Evolutionary conservation across 2,329 filamentous ascomycete genomes (phyloP).

Genomic region (Curvularia sp.): DNA sequence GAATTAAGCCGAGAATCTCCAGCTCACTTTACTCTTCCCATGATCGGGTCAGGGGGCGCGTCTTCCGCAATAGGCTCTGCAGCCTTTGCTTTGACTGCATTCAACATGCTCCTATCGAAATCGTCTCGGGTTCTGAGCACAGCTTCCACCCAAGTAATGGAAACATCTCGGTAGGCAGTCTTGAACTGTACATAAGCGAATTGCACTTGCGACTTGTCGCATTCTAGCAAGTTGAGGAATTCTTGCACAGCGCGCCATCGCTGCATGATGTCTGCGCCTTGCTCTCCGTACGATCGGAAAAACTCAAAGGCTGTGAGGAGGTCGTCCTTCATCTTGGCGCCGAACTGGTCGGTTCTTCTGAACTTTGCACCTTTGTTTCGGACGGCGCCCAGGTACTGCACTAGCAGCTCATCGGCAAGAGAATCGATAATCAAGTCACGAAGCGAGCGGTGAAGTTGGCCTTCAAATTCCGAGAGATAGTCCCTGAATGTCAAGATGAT

Average conservation of each 20-base stretch:
- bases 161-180: slow-evolving; percentile 87
- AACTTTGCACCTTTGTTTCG: slow-evolving; percentile 92
- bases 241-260: slow-evolving; percentile 91
- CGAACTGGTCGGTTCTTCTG: slow-evolving; percentile 82
- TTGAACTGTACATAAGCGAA: slow-evolving; percentile 86
- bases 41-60: slow-evolving; percentile 80
- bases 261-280: slow-evolving; percentile 74
- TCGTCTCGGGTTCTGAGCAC: slow-evolving; percentile 87
- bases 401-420: slow-evolving; percentile 87
- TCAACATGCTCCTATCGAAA: slow-evolving; percentile 90
- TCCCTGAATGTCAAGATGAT: slow-evolving; percentile 96
- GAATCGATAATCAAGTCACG: slow-evolving; percentile 93
- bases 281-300: slow-evolving; percentile 66
- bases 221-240: slow-evolving; percentile 78
- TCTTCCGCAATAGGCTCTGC: slow-evolving; percentile 82
- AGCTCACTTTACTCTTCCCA: slow-evolving; percentile 82
- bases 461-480: slow-evolving; percentile 86
- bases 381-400: slow-evolving; percentile 81
- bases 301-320: slow-evolving; percentile 89
- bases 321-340: slow-evolving; percentile 93
- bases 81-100: slow-evolving; percentile 85
- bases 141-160: slow-evolving; percentile 94
- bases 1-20: background rate
- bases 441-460: slow-evolving; percentile 83
- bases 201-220: slow-evolving; percentile 75